These are phyloP conservation scores for Kodamaea nitidulidarum DNA, from an alignment of 805 yeast genomes.

Conservation along the genomic window DNA sequence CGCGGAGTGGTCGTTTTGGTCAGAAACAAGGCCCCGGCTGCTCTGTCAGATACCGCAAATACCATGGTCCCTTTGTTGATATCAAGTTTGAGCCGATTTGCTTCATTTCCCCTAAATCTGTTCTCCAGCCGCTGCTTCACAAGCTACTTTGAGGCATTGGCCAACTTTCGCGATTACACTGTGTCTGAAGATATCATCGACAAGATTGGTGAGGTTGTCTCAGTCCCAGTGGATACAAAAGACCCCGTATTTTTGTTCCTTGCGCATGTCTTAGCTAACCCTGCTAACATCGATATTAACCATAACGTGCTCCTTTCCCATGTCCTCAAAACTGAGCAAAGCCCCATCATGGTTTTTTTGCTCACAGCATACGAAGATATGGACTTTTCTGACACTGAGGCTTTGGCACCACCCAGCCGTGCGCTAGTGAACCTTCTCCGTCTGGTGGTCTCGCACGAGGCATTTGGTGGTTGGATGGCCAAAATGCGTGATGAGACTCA, in stretches of 20 bases:
- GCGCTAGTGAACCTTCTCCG: constrained; percentile 6
- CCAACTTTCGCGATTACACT: constrained; percentile 6
- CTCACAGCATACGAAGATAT: constrained; percentile 6
- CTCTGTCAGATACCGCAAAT: background rate
- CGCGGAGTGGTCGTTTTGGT: constrained; percentile 7
- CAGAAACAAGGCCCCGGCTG: constrained; percentile 5
- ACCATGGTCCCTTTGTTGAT: constrained; percentile 1
- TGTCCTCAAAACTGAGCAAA: constrained; percentile 3
- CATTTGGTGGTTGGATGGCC: constrained; percentile 13
- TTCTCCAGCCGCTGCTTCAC: constrained; percentile 3
- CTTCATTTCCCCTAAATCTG: background rate
- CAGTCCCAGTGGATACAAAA: background rate
- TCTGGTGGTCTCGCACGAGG: constrained; percentile 12
- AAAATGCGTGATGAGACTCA: too few species aligned
- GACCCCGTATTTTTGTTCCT: constrained; percentile 3
- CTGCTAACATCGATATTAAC: background rate
- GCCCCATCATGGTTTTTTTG: constrained; percentile 6
- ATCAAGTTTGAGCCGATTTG: constrained; percentile 3
- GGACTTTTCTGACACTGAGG: constrained; percentile 2
- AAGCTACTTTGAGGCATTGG: constrained; percentile 7
- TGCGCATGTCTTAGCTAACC: background rate
- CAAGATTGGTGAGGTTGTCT: background rate
- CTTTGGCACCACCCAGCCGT: background rate
- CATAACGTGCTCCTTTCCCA: constrained; percentile 2
- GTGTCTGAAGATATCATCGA: background rate